Base-by-base conservation (phyloP, 176 grass and related monocot species). In the Rhynchospora pubera region DNA sequence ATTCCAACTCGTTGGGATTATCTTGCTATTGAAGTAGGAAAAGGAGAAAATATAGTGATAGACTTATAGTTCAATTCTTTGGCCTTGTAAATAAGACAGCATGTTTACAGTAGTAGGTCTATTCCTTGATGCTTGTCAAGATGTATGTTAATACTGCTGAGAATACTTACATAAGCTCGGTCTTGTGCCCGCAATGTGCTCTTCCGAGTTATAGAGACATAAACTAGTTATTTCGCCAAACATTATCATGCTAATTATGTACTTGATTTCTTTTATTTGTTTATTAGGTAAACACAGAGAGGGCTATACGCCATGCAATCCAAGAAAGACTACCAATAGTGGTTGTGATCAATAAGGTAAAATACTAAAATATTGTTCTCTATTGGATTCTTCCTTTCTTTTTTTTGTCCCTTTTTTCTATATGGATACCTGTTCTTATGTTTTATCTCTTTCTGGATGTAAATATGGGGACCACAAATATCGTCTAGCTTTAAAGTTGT, bases 321-420 rank as follows among this genome's bases (percentile, higher is more conserved):
- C 92, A 93, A 90, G 96, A 98, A 93, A 89, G 96, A 79, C 86
- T 95, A 65, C 92, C 92, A 45, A 95, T 99, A 45, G 96, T 99
- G 28, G 92, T 99, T 70, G 96, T 99, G 59, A 95, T 99, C 81
- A 99, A 95, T 88, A 99, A 99, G 92, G 95, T 91, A 84, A 21
- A 62, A n/a, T n/a, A n/a, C n/a, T n/a, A n/a, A n/a, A n/a, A 72
- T 39, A 59, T 15, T 45, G 13, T 52, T 81, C 0, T 76, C 26
- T 21, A 26, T 56, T 42, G 22, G 13, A 59, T 69, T 24, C 84
- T 47, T 79, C 45, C 51, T 63, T n/a, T 88, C 34, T 83, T 8
- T 32, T 55, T 84, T 34, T 24, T 26, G 0, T 83, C 56, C 80
- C 7, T 55, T 55, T 82, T 34, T 24, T 26, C 1, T 48, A 23